Evolutionary conservation across 345 rosid genomes (phyloP), one percentile per base, ranked within the genome.

Genomic region (Arabidopsis thaliana): DNA sequence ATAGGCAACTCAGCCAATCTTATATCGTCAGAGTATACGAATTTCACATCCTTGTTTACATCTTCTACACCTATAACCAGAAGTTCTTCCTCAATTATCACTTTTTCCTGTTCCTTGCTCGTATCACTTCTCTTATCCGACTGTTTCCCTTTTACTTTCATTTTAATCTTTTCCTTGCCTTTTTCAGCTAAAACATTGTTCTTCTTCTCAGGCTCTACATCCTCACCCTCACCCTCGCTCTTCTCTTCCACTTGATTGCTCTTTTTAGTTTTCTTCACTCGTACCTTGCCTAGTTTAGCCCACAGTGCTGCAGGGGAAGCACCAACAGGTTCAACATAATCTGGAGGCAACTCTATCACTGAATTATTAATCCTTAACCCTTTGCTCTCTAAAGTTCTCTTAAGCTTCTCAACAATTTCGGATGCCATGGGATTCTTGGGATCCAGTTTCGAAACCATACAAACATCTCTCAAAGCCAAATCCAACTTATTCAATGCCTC

Each of bases 401-500:
- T 87, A 75, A 93, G 84, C 88, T 91, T 86, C n/a, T 89, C 93
- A 3, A 79, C 63, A 69, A 91, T 81, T 79, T 91, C 98, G 10
- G 80, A 58, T 12, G 96, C 97, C 86, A 87, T 91, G 30, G 82
- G 67, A 81, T 91, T 93, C 32, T 86, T 87, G 0, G 88, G 93
- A 79, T 93, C 98, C 62, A 82, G 56, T 28, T 84, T 79, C 56
- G 91, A 82, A 71, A 93, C 97, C 44, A 70, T 23, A 68, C 68
- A 79, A 48, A 91, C 89, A 80, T 93, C 98, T 85, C 80, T 84
- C 46, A 89, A 63, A 0, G 97, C 91, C 65, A 88, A 86, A 80
- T 91, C 97, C 20, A 88, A 78, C 79, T 86, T 84, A 81, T 89
- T 89, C 88, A 93, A 82, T 11, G 91, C 90, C 78, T 93, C 98